Percentiles rank a stretch among this genome's conserved stretches.
phyloP scores from a whole-genome alignment of 2,329 filamentous ascomycete genomes.

The Pseudogymnoascus sp. region DNA sequence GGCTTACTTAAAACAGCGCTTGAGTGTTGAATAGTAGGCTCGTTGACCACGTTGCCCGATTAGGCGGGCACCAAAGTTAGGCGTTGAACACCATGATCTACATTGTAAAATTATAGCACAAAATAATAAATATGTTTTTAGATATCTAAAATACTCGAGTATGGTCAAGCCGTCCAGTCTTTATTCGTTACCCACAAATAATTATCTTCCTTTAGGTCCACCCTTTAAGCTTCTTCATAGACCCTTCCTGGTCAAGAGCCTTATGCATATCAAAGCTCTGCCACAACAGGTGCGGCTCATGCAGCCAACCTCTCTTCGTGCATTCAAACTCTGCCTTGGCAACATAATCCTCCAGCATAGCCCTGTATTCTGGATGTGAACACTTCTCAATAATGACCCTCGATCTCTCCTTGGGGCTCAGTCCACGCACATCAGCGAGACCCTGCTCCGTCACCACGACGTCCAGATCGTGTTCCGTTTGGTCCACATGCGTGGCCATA shows the following conservation, averaged over 20 bases:
- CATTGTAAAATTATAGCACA: no score
- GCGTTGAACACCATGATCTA: no score
- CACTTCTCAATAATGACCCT: slow-evolving; percentile 82
- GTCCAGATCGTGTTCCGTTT: slow-evolving; percentile 88
- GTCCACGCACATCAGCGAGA: slow-evolving; percentile 75
- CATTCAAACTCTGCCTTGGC: slow-evolving; percentile 83
- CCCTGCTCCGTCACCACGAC: slow-evolving; percentile 73
- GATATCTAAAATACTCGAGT: not conserved
- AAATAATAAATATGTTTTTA: no score
- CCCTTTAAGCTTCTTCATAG: slow-evolving; percentile 70
- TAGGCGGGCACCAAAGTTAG: no score
- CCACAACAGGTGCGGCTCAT: slow-evolving; percentile 82
- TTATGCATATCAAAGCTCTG: slow-evolving; percentile 86
- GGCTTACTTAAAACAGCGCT: not conserved
- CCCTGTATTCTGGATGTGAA: slow-evolving; percentile 75
- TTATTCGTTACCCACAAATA: not conserved
- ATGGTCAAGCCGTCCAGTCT: not conserved
- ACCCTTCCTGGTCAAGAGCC: slow-evolving; percentile 73
- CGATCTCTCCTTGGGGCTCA: slow-evolving; percentile 72
- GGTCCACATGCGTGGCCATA: slow-evolving; percentile 82
- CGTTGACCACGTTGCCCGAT: no score
- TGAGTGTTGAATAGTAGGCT: not conserved
- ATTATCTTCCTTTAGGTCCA: slow-evolving; percentile 38
- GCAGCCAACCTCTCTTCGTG: slow-evolving; percentile 77
- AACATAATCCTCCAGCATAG: slow-evolving; percentile 76